Base-by-base conservation (phyloP, 225 moss, liverwort and hornwort species). In the Sphagnum tenellum region DNA sequence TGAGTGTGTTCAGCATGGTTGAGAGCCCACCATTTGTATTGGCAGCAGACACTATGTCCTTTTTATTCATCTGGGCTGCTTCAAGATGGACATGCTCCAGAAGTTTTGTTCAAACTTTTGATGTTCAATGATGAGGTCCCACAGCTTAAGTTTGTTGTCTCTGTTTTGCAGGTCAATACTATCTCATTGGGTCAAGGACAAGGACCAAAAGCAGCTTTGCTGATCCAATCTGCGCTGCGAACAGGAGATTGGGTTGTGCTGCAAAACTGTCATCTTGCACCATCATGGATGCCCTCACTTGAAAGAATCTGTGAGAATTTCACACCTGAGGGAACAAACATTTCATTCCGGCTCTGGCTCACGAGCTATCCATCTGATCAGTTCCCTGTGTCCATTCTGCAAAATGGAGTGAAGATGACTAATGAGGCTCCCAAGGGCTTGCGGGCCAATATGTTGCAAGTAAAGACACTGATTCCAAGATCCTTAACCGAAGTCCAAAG, bases 121-220 rank as follows among this genome's bases (percentile, higher is more conserved):
- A 29, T 29, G 29, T 29, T 29, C 29, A 29, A 29, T 29, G 29
- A 29, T 29, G 1, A 29, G 29, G 29, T 29, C 29, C 29, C 29
- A 29, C 29, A 29, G 29, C 29, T 29, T 29, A 29, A 1, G 29
- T 29, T 29, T 29, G 12, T 50, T 12, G 5, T 59, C 3, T 49
- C n/a, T 50, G 13, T 4, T 54, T n/a, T 46, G 1, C 52, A 91
- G 91, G 89, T 91, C 0, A 67, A 86, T 0, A 89, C 87, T 11
- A 86, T 91, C 9, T 94, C 91, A 45, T 12, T 94, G 12, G 94
- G 91, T 3, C 91, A 94, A 82, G 89, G 90, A 0, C 91, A 94
- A 79, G 90, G 89, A 58, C 94, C 89, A 2, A 94, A 89, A 61
- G 90, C 91, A 29, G 70, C 85, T 1, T 73, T 74, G n/a, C 61